Percentiles rank a stretch among this genome's conserved stretches.
Conservation (phyloP, 805 yeast genomes). For the Candida orba region DNA sequence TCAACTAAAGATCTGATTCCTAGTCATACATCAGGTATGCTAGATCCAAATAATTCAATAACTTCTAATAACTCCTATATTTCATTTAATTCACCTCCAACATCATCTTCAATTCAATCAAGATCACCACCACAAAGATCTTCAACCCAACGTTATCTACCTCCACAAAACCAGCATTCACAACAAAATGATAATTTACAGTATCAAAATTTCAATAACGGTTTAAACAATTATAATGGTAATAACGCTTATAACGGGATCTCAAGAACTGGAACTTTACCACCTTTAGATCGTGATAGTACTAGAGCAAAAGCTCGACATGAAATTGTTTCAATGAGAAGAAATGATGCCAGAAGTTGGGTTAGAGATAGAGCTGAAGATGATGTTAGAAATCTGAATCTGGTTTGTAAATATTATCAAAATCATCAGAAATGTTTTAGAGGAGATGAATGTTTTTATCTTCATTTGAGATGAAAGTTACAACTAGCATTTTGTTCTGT, state of each 20-base stretch:
- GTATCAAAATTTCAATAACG: too few relatives aligned
- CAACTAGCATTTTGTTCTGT: background rate
- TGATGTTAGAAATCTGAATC: background rate
- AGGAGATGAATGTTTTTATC: slow-evolving; percentile 7
- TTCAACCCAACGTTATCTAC: background rate
- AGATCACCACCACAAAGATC: too few relatives aligned
- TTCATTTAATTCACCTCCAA: too few relatives aligned
- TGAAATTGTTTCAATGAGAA: slow-evolving; percentile 1
- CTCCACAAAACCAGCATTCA: background rate
- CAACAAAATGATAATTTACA: too few relatives aligned
- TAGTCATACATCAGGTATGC: background rate
- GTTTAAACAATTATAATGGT: too few relatives aligned
- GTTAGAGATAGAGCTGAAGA: background rate
- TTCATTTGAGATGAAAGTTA: slow-evolving; percentile 1
- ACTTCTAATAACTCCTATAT: background rate
- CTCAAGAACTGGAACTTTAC: background rate
- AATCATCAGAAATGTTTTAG: background rate
- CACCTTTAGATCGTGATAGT: background rate
- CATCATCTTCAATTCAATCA: too few relatives aligned
- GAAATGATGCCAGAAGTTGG: slow-evolving; percentile 4
- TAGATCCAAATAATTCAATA: background rate
- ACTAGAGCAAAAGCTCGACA: too few relatives aligned
- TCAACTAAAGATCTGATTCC: background rate
- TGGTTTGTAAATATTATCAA: slow-evolving; percentile 1
- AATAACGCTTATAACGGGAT: too few relatives aligned